Conservation (phyloP, 164 flowering plant species). For the Malania oleifera region DNA sequence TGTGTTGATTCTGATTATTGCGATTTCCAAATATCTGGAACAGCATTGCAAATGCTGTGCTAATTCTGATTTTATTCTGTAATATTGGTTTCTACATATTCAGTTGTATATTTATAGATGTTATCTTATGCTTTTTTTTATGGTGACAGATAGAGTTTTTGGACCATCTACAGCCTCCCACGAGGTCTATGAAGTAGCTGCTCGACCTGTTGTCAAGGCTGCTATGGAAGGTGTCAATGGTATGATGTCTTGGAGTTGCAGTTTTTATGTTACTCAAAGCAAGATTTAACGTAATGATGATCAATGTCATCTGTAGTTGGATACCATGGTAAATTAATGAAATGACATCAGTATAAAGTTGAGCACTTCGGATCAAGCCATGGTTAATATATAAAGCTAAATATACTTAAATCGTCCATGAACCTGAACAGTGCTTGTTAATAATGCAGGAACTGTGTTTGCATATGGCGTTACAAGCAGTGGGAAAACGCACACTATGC, state of each 20-base stretch:
- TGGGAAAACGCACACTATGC: conserved; percentile 99
- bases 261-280: background rate
- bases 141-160: conserved; percentile 77
- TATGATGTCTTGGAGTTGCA: conserved; percentile 16
- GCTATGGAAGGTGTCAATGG: conserved; percentile 99
- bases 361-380: too few relatives aligned
- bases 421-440: background rate
- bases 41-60: too few relatives aligned
- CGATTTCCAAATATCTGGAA: background rate
- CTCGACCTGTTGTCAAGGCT: conserved; percentile 87
- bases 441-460: conserved; percentile 89
- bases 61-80: background rate
- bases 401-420: background rate
- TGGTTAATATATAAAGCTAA: too few relatives aligned
- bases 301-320: too few relatives aligned
- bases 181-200: conserved; percentile 92
- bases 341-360: too few relatives aligned
- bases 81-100: background rate
- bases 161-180: conserved; percentile 63
- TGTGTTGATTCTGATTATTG: background rate
- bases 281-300: background rate
- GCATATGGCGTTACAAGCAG: conserved; percentile 99
- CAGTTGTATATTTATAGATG: background rate
- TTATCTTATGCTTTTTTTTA: background rate
- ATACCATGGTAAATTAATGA: too few relatives aligned